Base-by-base conservation (phyloP, 306 rosid species). In the Ammopiptanthus mongolicus region DNA sequence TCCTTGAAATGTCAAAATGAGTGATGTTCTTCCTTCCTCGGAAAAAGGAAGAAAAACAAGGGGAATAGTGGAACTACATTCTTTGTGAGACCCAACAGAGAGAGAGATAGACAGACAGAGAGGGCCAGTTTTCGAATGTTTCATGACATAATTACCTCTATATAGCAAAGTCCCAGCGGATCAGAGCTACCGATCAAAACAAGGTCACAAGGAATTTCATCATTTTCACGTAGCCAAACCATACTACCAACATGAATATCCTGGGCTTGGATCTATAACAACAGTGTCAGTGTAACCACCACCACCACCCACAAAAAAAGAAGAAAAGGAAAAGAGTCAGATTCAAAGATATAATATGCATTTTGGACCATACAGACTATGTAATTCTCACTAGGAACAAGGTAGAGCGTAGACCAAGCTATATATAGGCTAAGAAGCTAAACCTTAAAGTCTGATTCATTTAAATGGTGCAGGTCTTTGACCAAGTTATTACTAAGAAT, bases 151-250 rank as follows among this genome's bases (percentile, higher is more conserved):
- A 76, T 82, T 85, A 95, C 99, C 97, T 95, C 99, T 57, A 88
- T 22, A 81, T 90, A 95, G 89, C 99, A 91, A 80, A 90, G 56
- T 59, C 99, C 99, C 84, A 90, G 97, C 8, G 92, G 87, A 82
- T 95, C 99, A 57, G 99, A 95, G 56, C 97, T 86, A 21, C 99
- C 99, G 59, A 95, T 75, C 90, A 95, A 83, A 81, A 92, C 93
- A 79, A 95, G 97, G 85, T 95, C 99, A 81, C 96, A 95, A 39
- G 99, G 99, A 73, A 91, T 96, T 88, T 92, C 99, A 84, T 95
- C 99, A 85, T 95, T 95, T 85, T 95, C 99, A 68, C 97, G 87
- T 39, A 95, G 87, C 99, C 99, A 95, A 50, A 95, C 88, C 61
- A 95, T 85, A 81, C 86, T 85, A 78, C 99, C 99, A 6, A 95